Base-by-base conservation (phyloP, 2,329 filamentous ascomycete species). In the Aureobasidium uvarum region DNA sequence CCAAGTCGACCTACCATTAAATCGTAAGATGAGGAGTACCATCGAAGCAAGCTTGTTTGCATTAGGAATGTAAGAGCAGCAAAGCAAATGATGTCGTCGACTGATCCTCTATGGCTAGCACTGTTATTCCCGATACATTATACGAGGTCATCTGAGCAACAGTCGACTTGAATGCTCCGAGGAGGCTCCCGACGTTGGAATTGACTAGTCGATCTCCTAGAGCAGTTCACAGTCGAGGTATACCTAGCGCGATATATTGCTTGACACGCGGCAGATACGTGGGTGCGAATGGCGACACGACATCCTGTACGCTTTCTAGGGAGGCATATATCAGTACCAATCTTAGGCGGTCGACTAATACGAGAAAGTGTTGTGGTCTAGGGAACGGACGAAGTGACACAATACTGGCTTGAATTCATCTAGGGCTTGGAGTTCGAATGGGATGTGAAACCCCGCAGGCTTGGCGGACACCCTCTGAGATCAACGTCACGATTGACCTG, bases 1-100 rank as follows among this genome's bases (percentile, higher is more conserved):
- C 20, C 51, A 50, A 50, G 41, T 31, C 18, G 39, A 16, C 23
- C 39, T 38, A 46, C 31, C 28, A 51, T 31, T 25, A 23, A n/a
- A 52, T 58, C 55, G 38, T 52, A 55, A 65, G 64, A 65, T 65
- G 64, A 65, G 45, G 36, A 65, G 64, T 59, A 60, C 64, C 62
- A 23, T 11, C 16, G 18, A 51, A 51, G 48, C 48, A 11, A 51
- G 48, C 48, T 52, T 50, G 52, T 36, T 41, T 43, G 64, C 45
- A 23, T 51, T 43, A 59, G 64, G 64, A 65, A 65, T 65, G 64
- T 59, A 65, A 13, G 60, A 54, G 48, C 62, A 56, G 41, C 43
- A 64, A 38, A 56, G 51, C 41, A 39, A 36, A 51, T 64, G 33
- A 52, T 58, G 51, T 43, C 23, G 60, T 38, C 38, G 33, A 45